A percentile compares a stretch with the other conserved stretches of the same genome.
Conservation (phyloP, 2,329 filamentous ascomycete species). For the Periconia sp. region DNA sequence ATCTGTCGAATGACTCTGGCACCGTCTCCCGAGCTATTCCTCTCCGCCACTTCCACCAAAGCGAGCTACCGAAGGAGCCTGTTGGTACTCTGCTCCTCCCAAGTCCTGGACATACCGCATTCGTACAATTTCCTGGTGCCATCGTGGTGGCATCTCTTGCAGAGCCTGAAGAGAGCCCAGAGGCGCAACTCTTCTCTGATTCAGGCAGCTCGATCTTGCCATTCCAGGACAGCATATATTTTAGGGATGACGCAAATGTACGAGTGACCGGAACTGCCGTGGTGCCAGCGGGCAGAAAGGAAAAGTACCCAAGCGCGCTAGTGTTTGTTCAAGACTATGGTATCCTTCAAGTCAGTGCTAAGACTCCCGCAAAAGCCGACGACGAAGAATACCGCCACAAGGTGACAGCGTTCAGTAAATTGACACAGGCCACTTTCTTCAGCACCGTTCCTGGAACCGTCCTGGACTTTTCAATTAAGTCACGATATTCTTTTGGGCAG, state of each 20-base stretch:
- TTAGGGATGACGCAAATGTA: constrained; percentile 63
- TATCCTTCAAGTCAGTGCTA: constrained; percentile 59
- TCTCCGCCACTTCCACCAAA: constrained; percentile 61
- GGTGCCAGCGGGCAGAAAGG: constrained; percentile 52
- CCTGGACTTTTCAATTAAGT: constrained; percentile 78
- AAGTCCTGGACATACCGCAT: constrained; percentile 78
- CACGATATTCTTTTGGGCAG: constrained; percentile 69
- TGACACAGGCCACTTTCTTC: constrained; percentile 95
- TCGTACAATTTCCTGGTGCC: constrained; percentile 79
- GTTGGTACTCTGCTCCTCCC: constrained; percentile 72
- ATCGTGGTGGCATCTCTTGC: constrained; percentile 78
- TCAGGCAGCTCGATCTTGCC: constrained; percentile 50
- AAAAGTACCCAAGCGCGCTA: constrained; percentile 50
- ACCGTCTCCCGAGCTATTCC: constrained; percentile 71
- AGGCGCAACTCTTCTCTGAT: constrained; percentile 70
- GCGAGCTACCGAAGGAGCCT: constrained; percentile 36
- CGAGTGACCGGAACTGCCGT: constrained; percentile 57
- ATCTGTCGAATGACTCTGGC: constrained; percentile 60
- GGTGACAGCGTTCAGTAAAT: constrained; percentile 83
- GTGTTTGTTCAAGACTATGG: constrained; percentile 65
- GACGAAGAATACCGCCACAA: constrained; percentile 46
- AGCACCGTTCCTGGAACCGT: constrained; percentile 82
- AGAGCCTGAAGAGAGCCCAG: constrained; percentile 71
- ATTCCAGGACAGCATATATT: constrained; percentile 87
- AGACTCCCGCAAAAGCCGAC: constrained; percentile 64